Percentiles rank a stretch among this genome's conserved stretches.
phyloP scores from a whole-genome alignment of 306 rosid species.

The Myrica gale region DNA sequence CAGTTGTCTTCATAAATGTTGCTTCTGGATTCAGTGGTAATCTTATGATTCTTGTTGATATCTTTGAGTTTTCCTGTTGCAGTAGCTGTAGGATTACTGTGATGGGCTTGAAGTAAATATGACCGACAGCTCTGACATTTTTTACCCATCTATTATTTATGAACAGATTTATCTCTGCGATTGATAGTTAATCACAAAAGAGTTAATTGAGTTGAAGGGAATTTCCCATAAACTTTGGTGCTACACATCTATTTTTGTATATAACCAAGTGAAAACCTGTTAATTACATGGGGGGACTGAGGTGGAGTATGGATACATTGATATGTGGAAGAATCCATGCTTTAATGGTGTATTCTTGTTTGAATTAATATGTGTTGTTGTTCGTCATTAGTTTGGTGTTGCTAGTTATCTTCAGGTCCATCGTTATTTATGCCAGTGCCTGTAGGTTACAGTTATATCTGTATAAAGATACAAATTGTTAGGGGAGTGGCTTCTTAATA shows the following conservation, averaged over 20 bases:
- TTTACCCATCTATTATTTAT: not conserved
- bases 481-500: not conserved
- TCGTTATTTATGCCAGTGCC: not conserved
- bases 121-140: not conserved
- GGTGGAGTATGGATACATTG: not conserved
- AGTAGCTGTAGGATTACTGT: not conserved
- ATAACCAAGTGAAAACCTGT: not conserved
- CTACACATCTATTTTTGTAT: not conserved
- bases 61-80: not conserved
- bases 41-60: constrained; percentile 1
- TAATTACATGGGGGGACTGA: not conserved
- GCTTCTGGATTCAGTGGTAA: not conserved
- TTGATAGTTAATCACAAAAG: not conserved
- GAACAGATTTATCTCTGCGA: not conserved
- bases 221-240: too few relatives aligned
- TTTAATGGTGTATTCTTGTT: not conserved
- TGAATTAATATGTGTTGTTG: not conserved
- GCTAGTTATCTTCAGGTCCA: not conserved
- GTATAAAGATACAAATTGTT: not conserved
- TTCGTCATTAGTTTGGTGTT: not conserved
- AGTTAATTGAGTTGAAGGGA: not conserved
- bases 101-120: not conserved
- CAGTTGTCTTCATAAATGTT: not conserved
- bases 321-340: not conserved
- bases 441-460: too few relatives aligned